phyloP scores from a whole-genome alignment of 1,284 basidiomycete species.

The Paramarasmius palmivorus region DNA sequence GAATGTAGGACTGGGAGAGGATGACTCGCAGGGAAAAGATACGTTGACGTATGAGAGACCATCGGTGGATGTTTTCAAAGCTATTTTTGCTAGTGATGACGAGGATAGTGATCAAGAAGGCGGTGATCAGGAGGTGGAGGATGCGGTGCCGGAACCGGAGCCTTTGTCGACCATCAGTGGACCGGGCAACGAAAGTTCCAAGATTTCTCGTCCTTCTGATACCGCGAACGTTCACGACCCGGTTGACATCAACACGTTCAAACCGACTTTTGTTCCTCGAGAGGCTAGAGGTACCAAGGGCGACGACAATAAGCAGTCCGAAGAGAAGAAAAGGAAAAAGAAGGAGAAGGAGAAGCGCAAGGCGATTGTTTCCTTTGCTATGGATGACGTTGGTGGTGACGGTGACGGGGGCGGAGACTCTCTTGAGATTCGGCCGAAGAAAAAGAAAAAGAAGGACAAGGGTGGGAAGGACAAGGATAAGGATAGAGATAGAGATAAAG shows the following conservation, averaged over 20 bases:
- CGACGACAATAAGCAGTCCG: constrained; percentile 40
- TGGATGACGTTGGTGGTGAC: constrained; percentile 57
- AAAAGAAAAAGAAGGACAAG: constrained; percentile 44
- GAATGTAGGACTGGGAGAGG: constrained; percentile 86
- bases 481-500: constrained; percentile 6
- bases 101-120: constrained; percentile 75
- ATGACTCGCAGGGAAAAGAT: constrained; percentile 84
- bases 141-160: constrained; percentile 18
- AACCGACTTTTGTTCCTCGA: constrained; percentile 79
- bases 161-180: constrained; percentile 15
- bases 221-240: constrained; percentile 22
- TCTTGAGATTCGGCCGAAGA: constrained; percentile 31
- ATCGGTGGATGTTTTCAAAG: constrained; percentile 92
- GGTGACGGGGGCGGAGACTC: constrained; percentile 33
- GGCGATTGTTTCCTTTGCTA: constrained; percentile 69
- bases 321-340: constrained; percentile 40
- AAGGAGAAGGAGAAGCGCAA: constrained; percentile 45
- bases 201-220: constrained; percentile 3
- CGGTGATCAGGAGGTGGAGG: constrained; percentile 28
- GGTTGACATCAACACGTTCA: constrained; percentile 68
- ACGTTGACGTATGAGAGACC: constrained; percentile 87
- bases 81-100: constrained; percentile 90
- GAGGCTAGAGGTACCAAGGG: constrained; percentile 39
- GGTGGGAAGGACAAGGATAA: constrained; percentile 19
- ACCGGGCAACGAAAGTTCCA: constrained; percentile 8